A percentile compares a stretch with the other conserved stretches of the same genome.
These are phyloP conservation scores for Aegilops sharonensis DNA, from an alignment of 176 grass and related monocot species.

Conservation along the genomic window DNA sequence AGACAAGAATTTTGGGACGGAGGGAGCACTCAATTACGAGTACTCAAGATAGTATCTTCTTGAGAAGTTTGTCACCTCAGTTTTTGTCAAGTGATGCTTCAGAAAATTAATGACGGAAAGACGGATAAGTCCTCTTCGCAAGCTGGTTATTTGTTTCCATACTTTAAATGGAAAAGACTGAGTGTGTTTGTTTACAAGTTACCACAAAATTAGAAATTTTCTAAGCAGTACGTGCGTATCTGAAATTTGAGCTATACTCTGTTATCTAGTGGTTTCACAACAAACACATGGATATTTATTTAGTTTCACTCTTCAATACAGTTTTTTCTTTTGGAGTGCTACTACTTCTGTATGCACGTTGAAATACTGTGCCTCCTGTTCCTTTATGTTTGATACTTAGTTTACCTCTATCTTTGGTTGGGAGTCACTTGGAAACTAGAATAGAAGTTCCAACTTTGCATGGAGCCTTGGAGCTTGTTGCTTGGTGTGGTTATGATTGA, in stretches of 20 bases:
- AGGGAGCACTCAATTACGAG: not conserved
- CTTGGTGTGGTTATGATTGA: not conserved
- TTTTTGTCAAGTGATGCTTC: not conserved
- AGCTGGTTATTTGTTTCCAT: not conserved
- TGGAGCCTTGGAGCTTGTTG: constrained; percentile 10
- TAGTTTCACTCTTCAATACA: not conserved
- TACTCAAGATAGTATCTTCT: not conserved
- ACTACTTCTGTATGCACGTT: not conserved
- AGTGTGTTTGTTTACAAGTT: not conserved
- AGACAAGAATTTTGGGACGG: too few species aligned
- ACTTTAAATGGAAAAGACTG: not conserved
- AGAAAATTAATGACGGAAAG: not conserved
- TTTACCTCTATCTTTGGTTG: not conserved
- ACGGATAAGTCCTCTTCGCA: not conserved
- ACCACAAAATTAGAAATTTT: constrained; percentile 10
- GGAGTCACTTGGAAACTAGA: not conserved
- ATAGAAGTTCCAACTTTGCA: not conserved
- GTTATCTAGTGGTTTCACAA: not conserved
- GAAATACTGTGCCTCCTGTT: not conserved
- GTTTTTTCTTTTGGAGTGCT: not conserved
- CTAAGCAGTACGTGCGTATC: not conserved
- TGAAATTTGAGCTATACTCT: not conserved
- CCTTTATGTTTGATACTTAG: not conserved
- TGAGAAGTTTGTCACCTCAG: not conserved
- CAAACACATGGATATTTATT: not conserved